Conservation (phyloP, 768 basidiomycete species). For the Podaxis mareebaensis region DNA sequence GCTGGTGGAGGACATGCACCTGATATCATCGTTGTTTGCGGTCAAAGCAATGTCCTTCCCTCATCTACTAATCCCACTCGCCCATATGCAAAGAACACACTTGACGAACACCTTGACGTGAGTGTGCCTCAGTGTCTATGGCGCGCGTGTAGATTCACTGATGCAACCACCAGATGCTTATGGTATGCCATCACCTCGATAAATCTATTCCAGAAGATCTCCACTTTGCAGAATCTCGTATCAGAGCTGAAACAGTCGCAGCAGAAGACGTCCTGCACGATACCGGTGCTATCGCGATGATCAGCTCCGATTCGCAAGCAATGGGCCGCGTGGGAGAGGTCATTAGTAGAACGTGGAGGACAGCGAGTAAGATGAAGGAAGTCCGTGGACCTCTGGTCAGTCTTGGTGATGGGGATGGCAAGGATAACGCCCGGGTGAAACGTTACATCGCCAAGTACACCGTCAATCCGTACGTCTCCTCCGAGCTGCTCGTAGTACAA, state of each 20-base stretch:
- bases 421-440: conserved; percentile 91
- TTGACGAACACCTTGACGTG: conserved; percentile 97
- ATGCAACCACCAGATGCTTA: conserved; percentile 77
- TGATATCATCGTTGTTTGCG: conserved; percentile 97
- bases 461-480: conserved; percentile 81
- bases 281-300: conserved; percentile 93
- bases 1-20: conserved; percentile 97
- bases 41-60: conserved; percentile 84
- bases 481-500: not conserved
- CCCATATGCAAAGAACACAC: conserved; percentile 86
- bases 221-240: conserved; percentile 95
- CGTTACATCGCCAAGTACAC: conserved; percentile 96
- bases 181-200: conserved; percentile 99
- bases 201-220: conserved; percentile 90
- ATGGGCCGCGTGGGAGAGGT: conserved; percentile 99
- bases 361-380: conserved; percentile 91
- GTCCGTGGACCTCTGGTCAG: conserved; percentile 69
- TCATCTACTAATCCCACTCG: conserved; percentile 97
- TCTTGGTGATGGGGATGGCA: conserved; percentile 68
- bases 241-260: conserved; percentile 94
- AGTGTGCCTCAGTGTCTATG: conserved; percentile 25
- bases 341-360: conserved; percentile 90
- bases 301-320: conserved; percentile 94
- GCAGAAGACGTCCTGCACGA: conserved; percentile 97
- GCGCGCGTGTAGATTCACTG: not conserved